Evolutionary conservation across 148 eudicot genomes (phyloP).

Genomic region (Pouteria glomerata): DNA sequence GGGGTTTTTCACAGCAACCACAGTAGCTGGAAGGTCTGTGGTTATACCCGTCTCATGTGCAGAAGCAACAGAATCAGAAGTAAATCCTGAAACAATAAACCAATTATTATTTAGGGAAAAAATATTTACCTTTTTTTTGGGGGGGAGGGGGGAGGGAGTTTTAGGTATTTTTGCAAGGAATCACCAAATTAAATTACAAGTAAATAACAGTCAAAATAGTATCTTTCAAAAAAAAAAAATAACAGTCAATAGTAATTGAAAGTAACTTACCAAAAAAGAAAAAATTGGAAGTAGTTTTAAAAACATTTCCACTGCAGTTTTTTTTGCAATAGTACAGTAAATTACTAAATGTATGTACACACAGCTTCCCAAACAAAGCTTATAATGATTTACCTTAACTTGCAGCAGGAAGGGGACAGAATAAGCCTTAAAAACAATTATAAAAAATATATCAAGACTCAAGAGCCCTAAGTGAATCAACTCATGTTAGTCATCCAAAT

Average conservation of each 20-base stretch:
- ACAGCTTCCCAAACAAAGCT: too few species aligned
- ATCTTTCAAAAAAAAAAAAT: too few species aligned
- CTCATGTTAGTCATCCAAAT: not conserved
- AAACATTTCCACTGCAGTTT: not conserved
- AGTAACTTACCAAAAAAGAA: too few species aligned
- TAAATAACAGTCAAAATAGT: not conserved
- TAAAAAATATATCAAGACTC: not conserved
- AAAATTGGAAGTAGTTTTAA: not conserved
- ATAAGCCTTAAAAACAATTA: too few species aligned
- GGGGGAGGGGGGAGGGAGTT: too few species aligned
- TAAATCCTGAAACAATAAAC: not conserved
- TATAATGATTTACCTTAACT: too few species aligned
- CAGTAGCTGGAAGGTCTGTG: constrained; percentile 19
- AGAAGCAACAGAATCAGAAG: constrained; percentile 4
- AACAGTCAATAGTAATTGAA: too few species aligned
- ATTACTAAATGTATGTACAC: too few species aligned
- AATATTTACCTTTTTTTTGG: too few species aligned
- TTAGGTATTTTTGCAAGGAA: not conserved
- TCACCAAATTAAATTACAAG: not conserved
- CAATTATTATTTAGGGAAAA: not conserved
- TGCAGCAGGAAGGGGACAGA: too few species aligned
- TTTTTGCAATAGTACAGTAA: too few species aligned
- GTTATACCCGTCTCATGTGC: constrained; percentile 2
- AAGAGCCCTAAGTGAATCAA: not conserved
- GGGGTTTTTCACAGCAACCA: constrained; percentile 23